Conservation (phyloP, 306 rosid genomes). For the Rubus idaeus region DNA sequence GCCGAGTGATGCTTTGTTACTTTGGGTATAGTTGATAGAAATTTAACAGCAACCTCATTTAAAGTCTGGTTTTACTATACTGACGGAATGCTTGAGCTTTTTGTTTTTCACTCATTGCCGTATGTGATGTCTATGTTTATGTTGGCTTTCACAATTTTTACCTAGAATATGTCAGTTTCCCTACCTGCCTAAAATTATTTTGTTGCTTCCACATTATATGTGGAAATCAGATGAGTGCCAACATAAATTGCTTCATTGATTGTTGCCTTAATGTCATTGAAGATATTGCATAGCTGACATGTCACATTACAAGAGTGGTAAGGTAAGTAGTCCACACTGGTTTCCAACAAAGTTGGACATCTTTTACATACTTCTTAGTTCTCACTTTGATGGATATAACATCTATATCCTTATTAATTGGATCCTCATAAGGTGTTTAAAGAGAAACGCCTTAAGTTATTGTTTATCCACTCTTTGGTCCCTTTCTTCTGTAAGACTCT, state of each 20-base stretch:
- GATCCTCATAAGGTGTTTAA: not conserved
- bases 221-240: not conserved
- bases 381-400: too few relatives aligned
- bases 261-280: slow-evolving; percentile 55
- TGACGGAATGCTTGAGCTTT: not conserved
- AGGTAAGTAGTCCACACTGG: slow-evolving; percentile 45
- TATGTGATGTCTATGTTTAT: not conserved
- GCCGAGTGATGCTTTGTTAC: not conserved
- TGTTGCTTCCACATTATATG: not conserved
- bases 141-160: not conserved
- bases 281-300: slow-evolving; percentile 98
- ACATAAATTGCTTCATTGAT: slow-evolving; percentile 17
- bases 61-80: not conserved
- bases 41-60: not conserved
- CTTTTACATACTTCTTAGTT: not conserved
- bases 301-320: slow-evolving; percentile 94
- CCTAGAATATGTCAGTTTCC: not conserved
- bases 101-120: not conserved
- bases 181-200: not conserved
- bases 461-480: not conserved
- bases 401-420: not conserved
- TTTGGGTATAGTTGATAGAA: not conserved
- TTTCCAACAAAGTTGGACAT: not conserved
- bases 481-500: not conserved
- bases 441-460: not conserved